Evolutionary conservation across 192 early-diverging fungal genomes (phyloP).

Genomic region (Entrophospora sp.): DNA sequence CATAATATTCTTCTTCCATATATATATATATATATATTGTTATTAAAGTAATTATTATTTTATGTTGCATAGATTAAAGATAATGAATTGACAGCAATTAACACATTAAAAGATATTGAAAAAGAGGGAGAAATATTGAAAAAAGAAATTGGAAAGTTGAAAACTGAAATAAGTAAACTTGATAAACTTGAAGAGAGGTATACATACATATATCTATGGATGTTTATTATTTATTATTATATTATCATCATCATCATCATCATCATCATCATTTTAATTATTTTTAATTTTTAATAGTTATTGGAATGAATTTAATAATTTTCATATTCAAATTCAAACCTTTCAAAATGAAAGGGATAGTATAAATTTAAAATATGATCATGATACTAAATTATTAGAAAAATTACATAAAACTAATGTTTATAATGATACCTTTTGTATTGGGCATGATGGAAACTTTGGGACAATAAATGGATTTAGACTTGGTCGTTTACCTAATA

Average conservation of each 20-base stretch:
- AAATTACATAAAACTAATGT: slow-evolving; percentile 87
- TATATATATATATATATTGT: slow-evolving; percentile 8
- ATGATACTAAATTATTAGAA: slow-evolving; percentile 67
- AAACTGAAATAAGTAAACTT: slow-evolving; percentile 43
- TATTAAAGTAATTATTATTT: background rate
- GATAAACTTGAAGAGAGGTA: slow-evolving; percentile 54
- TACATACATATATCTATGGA: background rate
- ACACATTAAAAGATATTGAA: slow-evolving; percentile 39
- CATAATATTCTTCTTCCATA: background rate
- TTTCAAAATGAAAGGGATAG: slow-evolving; percentile 73
- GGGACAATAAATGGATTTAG: slow-evolving; percentile 93
- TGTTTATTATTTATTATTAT: background rate
- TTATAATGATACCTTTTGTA: slow-evolving; percentile 90
- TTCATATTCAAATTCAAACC: slow-evolving; percentile 48
- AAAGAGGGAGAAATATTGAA: slow-evolving; percentile 35
- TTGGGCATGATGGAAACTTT: slow-evolving; percentile 75
- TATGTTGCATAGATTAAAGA: slow-evolving; percentile 22
- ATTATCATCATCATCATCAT: background rate
- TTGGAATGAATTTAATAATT: slow-evolving; percentile 71
- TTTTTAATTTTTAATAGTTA: slow-evolving; percentile 24
- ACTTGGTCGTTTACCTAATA: slow-evolving; percentile 66
- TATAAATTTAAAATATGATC: slow-evolving; percentile 68
- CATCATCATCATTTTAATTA: background rate
- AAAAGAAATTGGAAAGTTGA: slow-evolving; percentile 38
- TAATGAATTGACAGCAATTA: slow-evolving; percentile 34